Evolutionary conservation across 1,284 basidiomycete species (phyloP), one percentile per base, ranked within the genome.

Genomic region (Papiliotrema laurentii): DNA sequence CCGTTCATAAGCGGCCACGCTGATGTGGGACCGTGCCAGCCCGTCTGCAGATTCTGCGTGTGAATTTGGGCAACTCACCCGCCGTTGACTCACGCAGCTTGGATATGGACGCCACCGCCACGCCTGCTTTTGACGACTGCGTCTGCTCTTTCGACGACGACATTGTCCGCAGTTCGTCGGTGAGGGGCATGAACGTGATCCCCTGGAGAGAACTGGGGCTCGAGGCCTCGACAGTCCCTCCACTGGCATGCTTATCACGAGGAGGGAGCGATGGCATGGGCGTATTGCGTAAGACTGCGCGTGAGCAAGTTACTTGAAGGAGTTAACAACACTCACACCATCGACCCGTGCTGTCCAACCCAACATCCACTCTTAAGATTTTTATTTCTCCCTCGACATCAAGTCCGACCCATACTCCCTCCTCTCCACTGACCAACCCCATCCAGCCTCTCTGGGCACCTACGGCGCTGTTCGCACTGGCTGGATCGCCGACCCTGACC

Each of bases 401-500:
- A 30, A 62, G 58, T 0, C 57, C 68, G 0, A 58, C 54, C 69
- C 69, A 72, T 4, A 68, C 61, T 9, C 60, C 65, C 21, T 62
- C 46, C 46, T 56, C 61, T 1, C 56, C 61, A 4, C 46, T 47
- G 9, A 67, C 60, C 31, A 60, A 44, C 2, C 60, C 64, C 35
- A 66, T 53, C 69, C 69, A 72, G 1, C 65, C 69, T 26, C 53
- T 53, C 30, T 54, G 41, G 10, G n/a, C 25, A 13, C 55, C 55
- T 13, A 43, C 51, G 38, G 43, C 38, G 5, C 48, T 53, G 14
- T 55, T 45, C 16, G 42, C 22, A 2, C 47, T 39, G 6, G 38
- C 37, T 5, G 44, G 21, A 3, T 49, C 55, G 10, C 49, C 54
- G 2, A 41, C 28, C 1, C 40, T 19, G 2, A 54, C 51, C 30